A percentile compares a stretch with the other conserved stretches of the same genome.
phyloP scores from a whole-genome alignment of 495 filamentous ascomycete genomes.

The Cenococcum geophilum region DNA sequence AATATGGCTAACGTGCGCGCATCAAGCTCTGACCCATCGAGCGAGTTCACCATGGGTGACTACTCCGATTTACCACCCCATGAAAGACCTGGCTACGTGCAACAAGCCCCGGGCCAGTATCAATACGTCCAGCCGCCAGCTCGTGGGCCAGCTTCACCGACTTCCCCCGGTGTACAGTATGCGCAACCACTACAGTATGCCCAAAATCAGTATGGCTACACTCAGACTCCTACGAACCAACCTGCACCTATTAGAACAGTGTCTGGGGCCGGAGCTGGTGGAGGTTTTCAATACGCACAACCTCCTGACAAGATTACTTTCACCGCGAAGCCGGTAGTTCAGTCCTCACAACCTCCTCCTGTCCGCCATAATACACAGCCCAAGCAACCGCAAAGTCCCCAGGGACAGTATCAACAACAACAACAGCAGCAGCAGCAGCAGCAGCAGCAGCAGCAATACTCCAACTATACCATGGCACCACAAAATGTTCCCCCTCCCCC shows the following conservation, averaged over 20 bases:
- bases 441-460: constrained; percentile 1
- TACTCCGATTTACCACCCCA: constrained; percentile 37
- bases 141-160: constrained; percentile 9
- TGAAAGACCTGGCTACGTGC: constrained; percentile 35
- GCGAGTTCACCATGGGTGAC: constrained; percentile 34
- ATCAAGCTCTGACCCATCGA: constrained; percentile 5
- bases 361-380: constrained; percentile 15
- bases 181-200: constrained; percentile 19
- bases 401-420: neutral
- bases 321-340: constrained; percentile 32
- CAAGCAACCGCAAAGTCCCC: constrained; percentile 3
- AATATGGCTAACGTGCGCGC: neutral
- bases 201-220: constrained; percentile 17
- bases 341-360: constrained; percentile 15
- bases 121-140: constrained; percentile 12
- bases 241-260: constrained; percentile 13
- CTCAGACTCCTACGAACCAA: constrained; percentile 16
- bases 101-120: constrained; percentile 21
- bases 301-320: constrained; percentile 35
- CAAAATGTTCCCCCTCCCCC: neutral
- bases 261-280: neutral
- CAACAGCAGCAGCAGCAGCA: constrained; percentile 1
- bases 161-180: neutral
- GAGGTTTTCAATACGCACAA: constrained; percentile 34
- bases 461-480: neutral